Base-by-base conservation (phyloP, 2,329 filamentous ascomycete species). In the Diaporthe eres region DNA sequence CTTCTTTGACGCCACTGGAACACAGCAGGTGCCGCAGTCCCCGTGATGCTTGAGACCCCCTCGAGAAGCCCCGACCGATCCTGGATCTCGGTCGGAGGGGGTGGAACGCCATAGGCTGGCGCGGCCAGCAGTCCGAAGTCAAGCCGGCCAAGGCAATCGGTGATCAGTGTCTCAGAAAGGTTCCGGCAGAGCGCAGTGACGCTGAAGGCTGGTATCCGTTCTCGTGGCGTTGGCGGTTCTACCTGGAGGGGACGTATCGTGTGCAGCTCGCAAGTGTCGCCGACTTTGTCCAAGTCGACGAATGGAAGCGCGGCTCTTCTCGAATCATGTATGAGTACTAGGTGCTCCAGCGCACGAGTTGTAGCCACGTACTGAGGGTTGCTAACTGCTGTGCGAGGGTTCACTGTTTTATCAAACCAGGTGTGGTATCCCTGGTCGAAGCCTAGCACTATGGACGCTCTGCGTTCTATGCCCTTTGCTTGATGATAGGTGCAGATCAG, bases 401-500 rank as follows among this genome's bases (percentile, higher is more conserved):
- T 22, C 1, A 47, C 58, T n/a, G 71, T 73, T 19, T 61, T 76
- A 25, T 71, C 9, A 37, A 67, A 74, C 75, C 72, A 74, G 4
- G 25, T 67, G n/a, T 76, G 75, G 37, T 76, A 76, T 19, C 49
- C 63, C 47, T 72, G 58, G 5, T 76, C 75, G 22, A 76, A 76
- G 19, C 72, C 75, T 2, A 76, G 65, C 31, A 76, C 75, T 19
- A 76, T 55, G 13, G 75, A 74, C 19, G 75, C 75, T 47, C 58
- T 76, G 13, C 75, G 65, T 47, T 76, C 75, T 42, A 76, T 76
- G 0, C 75, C 75, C 37, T 76, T 76, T 2, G 75, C 75, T 22
- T 76, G 75, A n/a, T 76, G 75, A 44, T 76, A 76, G 8, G 75
- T 76, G 60, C 75, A 76, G 13, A 76, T 74, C n/a, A 76, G 42